Evolutionary conservation across 495 filamentous ascomycete genomes (phyloP).

Genomic region (Darksidea phi): DNA sequence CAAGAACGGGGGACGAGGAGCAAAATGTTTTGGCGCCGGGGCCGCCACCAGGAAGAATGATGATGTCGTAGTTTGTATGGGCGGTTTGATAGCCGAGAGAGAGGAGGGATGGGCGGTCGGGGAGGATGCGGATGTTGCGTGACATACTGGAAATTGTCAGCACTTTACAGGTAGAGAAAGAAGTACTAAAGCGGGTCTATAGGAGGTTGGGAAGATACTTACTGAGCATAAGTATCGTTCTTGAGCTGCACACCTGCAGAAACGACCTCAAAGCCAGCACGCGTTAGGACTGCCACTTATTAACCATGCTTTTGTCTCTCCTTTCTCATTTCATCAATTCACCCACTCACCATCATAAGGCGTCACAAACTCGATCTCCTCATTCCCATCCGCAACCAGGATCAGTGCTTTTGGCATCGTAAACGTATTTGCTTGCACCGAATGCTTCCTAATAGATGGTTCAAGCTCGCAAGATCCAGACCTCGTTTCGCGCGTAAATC

Average conservation of each 20-base stretch:
- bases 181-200: neutral
- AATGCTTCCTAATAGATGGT: neutral
- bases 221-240: constrained; percentile 27
- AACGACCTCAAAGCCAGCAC: constrained; percentile 37
- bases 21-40: constrained; percentile 37
- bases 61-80: constrained; percentile 25
- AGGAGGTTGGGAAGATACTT: neutral
- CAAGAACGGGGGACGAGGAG: constrained; percentile 5
- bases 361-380: constrained; percentile 43
- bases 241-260: constrained; percentile 38
- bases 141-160: constrained; percentile 23
- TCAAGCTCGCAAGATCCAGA: no score
- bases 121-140: constrained; percentile 37
- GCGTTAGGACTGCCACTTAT: constrained; percentile 29
- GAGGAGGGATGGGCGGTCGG: constrained; percentile 23
- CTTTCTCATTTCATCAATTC: neutral
- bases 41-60: constrained; percentile 40
- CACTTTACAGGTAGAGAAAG: neutral
- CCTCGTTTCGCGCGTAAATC: no score
- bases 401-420: constrained; percentile 36
- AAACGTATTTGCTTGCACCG: neutral
- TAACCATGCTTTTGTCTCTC: neutral
- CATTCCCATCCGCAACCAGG: constrained; percentile 39
- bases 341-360: constrained; percentile 38
- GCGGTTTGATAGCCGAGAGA: constrained; percentile 10